These are phyloP conservation scores for Saturnispora hagleri DNA, from an alignment of 805 yeast genomes.

Conservation along the genomic window DNA sequence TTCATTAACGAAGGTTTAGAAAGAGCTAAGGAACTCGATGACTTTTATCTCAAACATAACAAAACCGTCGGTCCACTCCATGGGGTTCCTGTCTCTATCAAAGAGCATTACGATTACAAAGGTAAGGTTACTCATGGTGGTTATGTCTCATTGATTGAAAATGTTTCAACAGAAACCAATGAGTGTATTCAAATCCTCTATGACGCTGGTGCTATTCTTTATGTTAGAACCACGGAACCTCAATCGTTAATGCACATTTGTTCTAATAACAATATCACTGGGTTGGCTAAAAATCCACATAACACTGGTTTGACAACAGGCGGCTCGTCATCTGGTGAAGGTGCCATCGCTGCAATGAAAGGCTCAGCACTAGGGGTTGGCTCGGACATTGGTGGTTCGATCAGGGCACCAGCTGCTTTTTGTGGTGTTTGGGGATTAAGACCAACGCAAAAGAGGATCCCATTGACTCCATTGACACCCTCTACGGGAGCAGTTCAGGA, in stretches of 20 bases:
- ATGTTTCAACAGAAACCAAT: constrained; percentile 33
- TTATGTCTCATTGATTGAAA: constrained; percentile 33
- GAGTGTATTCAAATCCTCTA: constrained; percentile 33
- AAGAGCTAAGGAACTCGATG: constrained; percentile 45
- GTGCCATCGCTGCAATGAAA: constrained; percentile 36
- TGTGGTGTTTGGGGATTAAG: constrained; percentile 42
- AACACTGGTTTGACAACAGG: constrained; percentile 39
- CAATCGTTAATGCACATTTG: constrained; percentile 48
- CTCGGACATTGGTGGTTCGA: constrained; percentile 40
- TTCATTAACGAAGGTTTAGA: constrained; percentile 39
- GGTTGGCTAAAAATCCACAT: constrained; percentile 41
- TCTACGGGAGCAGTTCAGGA: constrained; percentile 37
- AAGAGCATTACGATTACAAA: constrained; percentile 43
- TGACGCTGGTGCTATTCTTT: constrained; percentile 47
- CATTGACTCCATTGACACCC: constrained; percentile 31
- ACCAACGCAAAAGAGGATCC: constrained; percentile 42
- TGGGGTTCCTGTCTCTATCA: constrained; percentile 54
- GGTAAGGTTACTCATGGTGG: constrained; percentile 48
- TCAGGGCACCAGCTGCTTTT: constrained; percentile 46
- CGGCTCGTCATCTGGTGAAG: constrained; percentile 52
- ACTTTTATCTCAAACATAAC: constrained; percentile 35
- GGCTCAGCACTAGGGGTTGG: constrained; percentile 36
- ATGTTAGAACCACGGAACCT: constrained; percentile 49
- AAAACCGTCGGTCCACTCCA: constrained; percentile 49
- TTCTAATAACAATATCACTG: constrained; percentile 46